Base-by-base conservation (phyloP, 306 rosid genomes). In the Trifolium subterraneum region DNA sequence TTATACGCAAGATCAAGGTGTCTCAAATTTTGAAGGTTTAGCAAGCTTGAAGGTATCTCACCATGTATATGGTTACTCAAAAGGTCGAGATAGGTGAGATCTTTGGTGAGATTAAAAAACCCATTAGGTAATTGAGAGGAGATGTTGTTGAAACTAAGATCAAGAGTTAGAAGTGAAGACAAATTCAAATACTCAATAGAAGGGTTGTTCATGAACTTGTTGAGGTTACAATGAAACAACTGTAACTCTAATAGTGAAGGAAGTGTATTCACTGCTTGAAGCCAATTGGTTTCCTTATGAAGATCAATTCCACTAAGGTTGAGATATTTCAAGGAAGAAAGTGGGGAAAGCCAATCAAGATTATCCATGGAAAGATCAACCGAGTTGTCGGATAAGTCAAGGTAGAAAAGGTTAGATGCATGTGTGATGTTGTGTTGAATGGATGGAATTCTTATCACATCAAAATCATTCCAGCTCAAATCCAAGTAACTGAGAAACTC, bases 251-350 rank as follows among this genome's bases (percentile, higher is more conserved):
- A 62, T 7, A 73, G 66, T 31, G 54, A 74, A 20, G 78, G 78
- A 36, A 68, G 45, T 9, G 4, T 15, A 69, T 10, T 7, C 5
- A 74, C 25, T 6, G 0, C 6, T 1, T 35, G 71, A 64, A 74
- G 54, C 78, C 71, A 74, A 6, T 74, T 50, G 11, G 64, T 33
- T 39, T 67, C 60, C 1, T 25, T 42, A 1, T 29, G 48, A 55
- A 76, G 56, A 42, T 67, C 6, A 35, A n/a, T 66, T 0, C 0
- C 1, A n/a, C 3, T 1, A 1, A 65, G 58, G 6, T 68, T 3
- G 20, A 44, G 80, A 60, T 19, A 27, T 41, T 29, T 31, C 3
- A 76, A 12, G 3, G 74, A 76, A 68, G 74, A 58, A 76, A 42
- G 25, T 22, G 4, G 78, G 10, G 48, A 73, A 45, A 73, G 48